Base-by-base conservation (phyloP, 331 rosid species). In the Acacia pycnantha region DNA sequence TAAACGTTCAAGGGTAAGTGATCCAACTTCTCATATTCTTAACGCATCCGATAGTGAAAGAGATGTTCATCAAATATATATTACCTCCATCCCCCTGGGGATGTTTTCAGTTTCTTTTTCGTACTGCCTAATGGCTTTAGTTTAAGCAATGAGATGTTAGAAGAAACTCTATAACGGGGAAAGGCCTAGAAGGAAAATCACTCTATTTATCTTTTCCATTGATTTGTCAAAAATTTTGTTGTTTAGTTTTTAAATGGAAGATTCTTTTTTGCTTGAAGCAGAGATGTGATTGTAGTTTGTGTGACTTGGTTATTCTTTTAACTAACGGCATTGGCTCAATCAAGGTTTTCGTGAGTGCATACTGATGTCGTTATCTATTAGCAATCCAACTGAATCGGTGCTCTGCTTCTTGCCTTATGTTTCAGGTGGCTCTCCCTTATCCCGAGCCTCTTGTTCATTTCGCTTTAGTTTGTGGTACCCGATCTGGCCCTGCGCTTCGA, bases 391-490 rank as follows among this genome's bases (percentile, higher is more conserved):
- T 43, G 31, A 21, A 33, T 77, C 68, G 70, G 62, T 59, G 35
- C 46, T 47, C 80, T 11, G 26, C 66, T 59, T 37, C 74, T 46
- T 61, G 37, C 74, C 37, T 70, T 66, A 19, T 8, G 21, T 76
- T 74, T 35, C 85, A 93, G 99, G 90, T 87, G 72, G 95, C 97
- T 58, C 97, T 95, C 78, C 94, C 94, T 79, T 93, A 91, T 79
- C 76, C 92, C 29, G 99, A 95, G 85, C 94, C 98, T 84, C 93
- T 95, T 61, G 84, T 90, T 83, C 98, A 95, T 85, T 93, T 93
- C 85, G 93, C 97, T 8, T 85, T 95, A 81, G 97, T 88, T 37
- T 85, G 84, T 65, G 98, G 97, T 61, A 92, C 92, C 76, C 97
- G 91, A 81, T 92, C 93, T 54, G 94, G 97, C 51, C 98, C 97